Evolutionary conservation across 2,329 filamentous ascomycete species (phyloP).

Genomic region (Penicillium sp.): DNA sequence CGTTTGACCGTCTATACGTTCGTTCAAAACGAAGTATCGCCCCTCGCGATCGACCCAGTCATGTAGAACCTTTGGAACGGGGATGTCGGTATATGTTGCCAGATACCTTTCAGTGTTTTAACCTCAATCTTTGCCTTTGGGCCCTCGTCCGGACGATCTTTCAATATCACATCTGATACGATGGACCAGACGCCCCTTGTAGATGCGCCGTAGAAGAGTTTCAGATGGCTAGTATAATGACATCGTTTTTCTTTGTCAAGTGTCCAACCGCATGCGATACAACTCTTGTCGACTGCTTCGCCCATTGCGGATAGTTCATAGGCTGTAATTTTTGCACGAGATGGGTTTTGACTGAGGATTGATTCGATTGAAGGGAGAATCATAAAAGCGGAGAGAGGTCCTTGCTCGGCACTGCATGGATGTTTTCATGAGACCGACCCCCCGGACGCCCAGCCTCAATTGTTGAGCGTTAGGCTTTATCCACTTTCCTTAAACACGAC

Average conservation of each 20-base stretch:
- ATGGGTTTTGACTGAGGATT: too few species aligned
- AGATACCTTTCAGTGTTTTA: slow-evolving; percentile 9
- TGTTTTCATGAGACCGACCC: too few species aligned
- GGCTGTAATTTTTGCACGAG: too few species aligned
- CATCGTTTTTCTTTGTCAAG: slow-evolving; percentile 9
- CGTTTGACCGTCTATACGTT: slow-evolving; percentile 17
- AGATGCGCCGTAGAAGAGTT: slow-evolving; percentile 16
- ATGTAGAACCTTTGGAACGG: slow-evolving; percentile 14
- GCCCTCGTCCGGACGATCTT: slow-evolving; percentile 21
- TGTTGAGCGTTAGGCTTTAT: too few species aligned
- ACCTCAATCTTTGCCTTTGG: slow-evolving; percentile 11
- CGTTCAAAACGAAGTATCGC: slow-evolving; percentile 16
- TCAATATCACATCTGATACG: slow-evolving; percentile 21
- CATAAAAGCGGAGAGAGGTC: too few species aligned
- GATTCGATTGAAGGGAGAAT: too few species aligned
- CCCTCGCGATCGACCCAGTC: slow-evolving; percentile 20
- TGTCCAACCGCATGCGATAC: slow-evolving; percentile 14
- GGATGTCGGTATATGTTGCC: slow-evolving; percentile 10
- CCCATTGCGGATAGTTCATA: not conserved
- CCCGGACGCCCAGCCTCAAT: too few species aligned
- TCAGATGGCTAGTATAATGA: slow-evolving; percentile 17
- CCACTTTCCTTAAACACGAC: too few species aligned
- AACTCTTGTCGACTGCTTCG: not conserved
- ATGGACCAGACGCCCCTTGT: slow-evolving; percentile 18
- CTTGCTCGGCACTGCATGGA: too few species aligned